Evolutionary conservation across 495 filamentous ascomycete species (phyloP).

Genomic region (Aspergillus nidulans): DNA sequence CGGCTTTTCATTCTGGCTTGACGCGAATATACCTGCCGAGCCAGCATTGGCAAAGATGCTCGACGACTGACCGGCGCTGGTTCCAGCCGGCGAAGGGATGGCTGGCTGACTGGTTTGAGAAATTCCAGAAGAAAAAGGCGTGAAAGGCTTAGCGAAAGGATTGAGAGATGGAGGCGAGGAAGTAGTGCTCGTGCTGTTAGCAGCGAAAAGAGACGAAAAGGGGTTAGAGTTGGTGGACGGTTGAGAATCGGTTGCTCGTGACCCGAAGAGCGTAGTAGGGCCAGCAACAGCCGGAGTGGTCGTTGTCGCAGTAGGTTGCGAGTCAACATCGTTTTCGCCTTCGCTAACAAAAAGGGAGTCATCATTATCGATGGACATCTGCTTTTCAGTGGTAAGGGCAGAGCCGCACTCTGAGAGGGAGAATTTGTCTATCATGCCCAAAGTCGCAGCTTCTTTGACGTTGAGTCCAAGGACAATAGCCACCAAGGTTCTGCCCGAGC

Average conservation of each 20-base stretch:
- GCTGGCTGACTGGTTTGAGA: slow-evolving; percentile 4
- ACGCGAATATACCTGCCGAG: not conserved
- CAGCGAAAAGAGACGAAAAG: slow-evolving; percentile 21
- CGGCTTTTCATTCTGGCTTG: not conserved
- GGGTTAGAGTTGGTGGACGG: slow-evolving; percentile 12
- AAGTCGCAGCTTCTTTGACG: slow-evolving; percentile 41
- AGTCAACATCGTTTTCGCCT: slow-evolving; percentile 27
- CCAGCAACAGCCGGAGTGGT: slow-evolving; percentile 4
- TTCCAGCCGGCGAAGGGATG: not conserved
- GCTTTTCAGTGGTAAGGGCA: slow-evolving; percentile 1
- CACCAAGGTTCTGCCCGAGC: slow-evolving; percentile 42
- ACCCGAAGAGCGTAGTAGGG: slow-evolving; percentile 11
- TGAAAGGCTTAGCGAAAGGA: slow-evolving; percentile 18
- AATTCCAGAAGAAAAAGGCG: slow-evolving; percentile 17
- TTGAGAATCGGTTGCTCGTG: slow-evolving; percentile 11
- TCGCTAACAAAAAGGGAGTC: slow-evolving; percentile 44
- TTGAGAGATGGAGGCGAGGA: slow-evolving; percentile 8
- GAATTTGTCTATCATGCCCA: slow-evolving; percentile 43
- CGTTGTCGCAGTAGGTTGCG: not conserved
- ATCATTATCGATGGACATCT: slow-evolving; percentile 20
- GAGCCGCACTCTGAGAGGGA: slow-evolving; percentile 19
- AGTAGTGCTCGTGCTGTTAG: slow-evolving; percentile 1
- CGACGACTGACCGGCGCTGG: not conserved
- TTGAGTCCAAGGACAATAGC: slow-evolving; percentile 50
- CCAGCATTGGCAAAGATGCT: not conserved